Evolutionary conservation across 2,329 filamentous ascomycete species (phyloP).

Genomic region (Verticillium nubilum): DNA sequence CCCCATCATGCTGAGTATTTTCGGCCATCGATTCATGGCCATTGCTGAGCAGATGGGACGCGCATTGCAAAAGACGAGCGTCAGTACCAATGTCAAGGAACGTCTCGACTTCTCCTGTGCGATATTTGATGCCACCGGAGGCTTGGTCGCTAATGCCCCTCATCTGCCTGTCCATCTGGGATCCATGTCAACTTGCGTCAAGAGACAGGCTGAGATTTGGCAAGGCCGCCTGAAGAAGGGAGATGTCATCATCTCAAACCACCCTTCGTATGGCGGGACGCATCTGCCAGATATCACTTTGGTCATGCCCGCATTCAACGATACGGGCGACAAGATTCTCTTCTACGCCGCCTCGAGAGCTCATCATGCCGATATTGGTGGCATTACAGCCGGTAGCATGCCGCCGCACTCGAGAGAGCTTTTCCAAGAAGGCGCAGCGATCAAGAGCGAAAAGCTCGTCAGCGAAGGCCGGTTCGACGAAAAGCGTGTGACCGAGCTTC

Average conservation of each 20-base stretch:
- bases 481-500: slow-evolving; percentile 64
- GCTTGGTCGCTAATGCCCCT: slow-evolving; percentile 72
- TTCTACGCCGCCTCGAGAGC: slow-evolving; percentile 79
- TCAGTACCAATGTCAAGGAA: slow-evolving; percentile 79
- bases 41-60: slow-evolving; percentile 83
- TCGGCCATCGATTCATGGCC: slow-evolving; percentile 79
- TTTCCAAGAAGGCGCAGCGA: slow-evolving; percentile 58
- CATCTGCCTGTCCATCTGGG: slow-evolving; percentile 78
- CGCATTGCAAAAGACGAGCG: slow-evolving; percentile 73
- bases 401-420: slow-evolving; percentile 64
- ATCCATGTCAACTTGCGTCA: slow-evolving; percentile 77
- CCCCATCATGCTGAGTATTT: slow-evolving; percentile 74
- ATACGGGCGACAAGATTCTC: slow-evolving; percentile 60
- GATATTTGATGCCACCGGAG: slow-evolving; percentile 69
- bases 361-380: slow-evolving; percentile 82
- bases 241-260: slow-evolving; percentile 79
- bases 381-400: slow-evolving; percentile 77
- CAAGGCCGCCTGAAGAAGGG: slow-evolving; percentile 69
- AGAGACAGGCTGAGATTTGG: slow-evolving; percentile 75
- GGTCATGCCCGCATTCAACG: slow-evolving; percentile 70
- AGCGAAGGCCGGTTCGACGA: slow-evolving; percentile 75
- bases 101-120: slow-evolving; percentile 79
- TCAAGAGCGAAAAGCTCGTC: slow-evolving; percentile 64
- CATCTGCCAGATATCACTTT: slow-evolving; percentile 80
- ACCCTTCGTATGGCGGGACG: slow-evolving; percentile 77